Base-by-base conservation (phyloP, 208 protist species). In the Plasmodiophora brassicae region DNA sequence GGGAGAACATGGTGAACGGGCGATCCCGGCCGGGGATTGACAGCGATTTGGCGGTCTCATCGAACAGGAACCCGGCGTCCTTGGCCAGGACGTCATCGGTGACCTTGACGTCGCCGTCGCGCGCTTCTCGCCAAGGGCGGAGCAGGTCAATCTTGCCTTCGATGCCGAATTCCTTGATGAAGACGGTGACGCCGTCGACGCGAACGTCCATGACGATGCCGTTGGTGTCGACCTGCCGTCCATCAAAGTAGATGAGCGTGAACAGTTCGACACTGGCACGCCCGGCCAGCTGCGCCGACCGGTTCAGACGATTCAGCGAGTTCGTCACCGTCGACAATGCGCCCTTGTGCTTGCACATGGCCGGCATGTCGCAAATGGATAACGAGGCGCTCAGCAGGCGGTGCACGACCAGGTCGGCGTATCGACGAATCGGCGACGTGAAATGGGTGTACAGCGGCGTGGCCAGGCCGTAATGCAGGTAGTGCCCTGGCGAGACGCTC, bases 361-460 rank as follows among this genome's bases (percentile, higher is more conserved):
- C 32, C 0, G 54, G 43, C 1, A 93, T 8, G 14, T 43, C 22
- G 28, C 91, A 87, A 25, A 93, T 87, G 10, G 71, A 41, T 25
- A 95, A 83, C 0, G 91, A 89, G 20, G 92, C 60, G 14, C 91
- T 87, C 1, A 97, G 88, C n/a, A 97, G 87, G n/a, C 96, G 88
- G 91, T 98, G 96, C 8, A 97, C 96, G 32, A 97, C 78, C 14
- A 97, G 86, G 93, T 97, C 96, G 0, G 94, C 88, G 88, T 96
- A 96, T 45, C 95, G 83, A 71, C 96, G 90, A 83, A 98, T 98
- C 32, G 96, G 96, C 25, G 95, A 97, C 0, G 96, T 98, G 85
- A 98, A 98, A 88, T 98, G 96, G 28, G 96, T 98, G 92, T 98
- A 98, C 45, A 95, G 89, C 1, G 90, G 87, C 0, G 93, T 60